phyloP scores from a whole-genome alignment of 2,329 filamentous ascomycete species.

The Alternaria brassicae region DNA sequence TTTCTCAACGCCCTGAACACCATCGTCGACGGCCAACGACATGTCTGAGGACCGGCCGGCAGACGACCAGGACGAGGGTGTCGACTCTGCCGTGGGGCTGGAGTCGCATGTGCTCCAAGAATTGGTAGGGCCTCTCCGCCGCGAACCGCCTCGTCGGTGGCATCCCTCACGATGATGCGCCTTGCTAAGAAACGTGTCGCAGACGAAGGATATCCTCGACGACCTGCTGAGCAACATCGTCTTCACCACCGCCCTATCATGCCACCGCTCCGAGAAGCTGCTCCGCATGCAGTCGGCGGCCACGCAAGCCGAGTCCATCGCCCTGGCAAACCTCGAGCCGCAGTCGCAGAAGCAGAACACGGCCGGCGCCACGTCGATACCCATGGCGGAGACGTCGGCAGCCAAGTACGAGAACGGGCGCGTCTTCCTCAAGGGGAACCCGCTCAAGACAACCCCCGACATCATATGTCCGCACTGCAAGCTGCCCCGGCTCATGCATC shows the following conservation, averaged over 20 bases:
- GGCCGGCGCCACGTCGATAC: conserved; percentile 57
- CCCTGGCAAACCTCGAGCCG: conserved; percentile 46
- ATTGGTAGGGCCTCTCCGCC: conserved; percentile 36
- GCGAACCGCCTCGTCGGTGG: conserved; percentile 14
- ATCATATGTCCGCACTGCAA: conserved; percentile 78
- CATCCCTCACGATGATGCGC: conserved; percentile 16
- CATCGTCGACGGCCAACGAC: conserved; percentile 25
- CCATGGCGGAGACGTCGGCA: conserved; percentile 66
- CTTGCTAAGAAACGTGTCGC: conserved; percentile 32
- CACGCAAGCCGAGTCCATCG: conserved; percentile 52
- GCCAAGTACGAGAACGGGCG: conserved; percentile 74
- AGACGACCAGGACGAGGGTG: conserved; percentile 38
- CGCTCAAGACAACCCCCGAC: conserved; percentile 72
- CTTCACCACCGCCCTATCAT: conserved; percentile 75
- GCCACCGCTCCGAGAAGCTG: conserved; percentile 80
- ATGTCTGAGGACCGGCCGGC: conserved; percentile 49
- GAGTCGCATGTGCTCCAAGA: conserved; percentile 39
- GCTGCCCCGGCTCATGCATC: conserved; percentile 74
- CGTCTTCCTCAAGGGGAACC: conserved; percentile 74
- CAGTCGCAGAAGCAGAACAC: conserved; percentile 41
- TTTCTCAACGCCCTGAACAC: conserved; percentile 24
- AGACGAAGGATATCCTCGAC: conserved; percentile 66
- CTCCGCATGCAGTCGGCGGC: conserved; percentile 70
- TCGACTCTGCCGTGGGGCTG: conserved; percentile 34
- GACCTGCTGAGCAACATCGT: conserved; percentile 79